These are phyloP conservation scores for Colletotrichum cereale DNA, from an alignment of 2,329 filamentous ascomycete species.

Conservation along the genomic window DNA sequence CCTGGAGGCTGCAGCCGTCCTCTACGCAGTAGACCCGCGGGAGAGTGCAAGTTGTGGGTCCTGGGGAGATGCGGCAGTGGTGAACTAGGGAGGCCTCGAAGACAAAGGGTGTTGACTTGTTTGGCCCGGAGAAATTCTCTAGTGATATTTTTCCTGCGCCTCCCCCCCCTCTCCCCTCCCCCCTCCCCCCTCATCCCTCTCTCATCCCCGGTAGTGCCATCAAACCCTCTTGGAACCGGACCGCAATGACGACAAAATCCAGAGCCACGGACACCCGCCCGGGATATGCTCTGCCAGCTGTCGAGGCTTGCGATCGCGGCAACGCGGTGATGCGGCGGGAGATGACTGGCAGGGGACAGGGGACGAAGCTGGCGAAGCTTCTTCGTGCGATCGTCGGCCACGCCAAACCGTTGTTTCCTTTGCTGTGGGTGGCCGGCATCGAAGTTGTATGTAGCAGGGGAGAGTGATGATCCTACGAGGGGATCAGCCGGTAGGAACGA, in stretches of 20 bases:
- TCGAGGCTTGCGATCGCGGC: slow-evolving; percentile 3
- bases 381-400: background rate
- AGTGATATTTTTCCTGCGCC: slow-evolving; percentile 19
- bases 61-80: background rate
- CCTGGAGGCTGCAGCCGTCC: background rate
- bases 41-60: background rate
- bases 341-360: slow-evolving; percentile 28
- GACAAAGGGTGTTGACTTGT: slow-evolving; percentile 2
- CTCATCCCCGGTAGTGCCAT: slow-evolving; percentile 2
- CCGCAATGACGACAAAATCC: slow-evolving; percentile 30
- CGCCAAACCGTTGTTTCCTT: background rate
- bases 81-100: background rate
- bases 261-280: slow-evolving; percentile 11
- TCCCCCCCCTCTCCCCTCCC: too few species aligned
- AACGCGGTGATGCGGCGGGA: slow-evolving; percentile 10
- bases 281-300: slow-evolving; percentile 1
- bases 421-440: background rate
- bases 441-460: background rate
- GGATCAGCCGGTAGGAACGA: slow-evolving; percentile 1
- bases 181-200: too few species aligned
- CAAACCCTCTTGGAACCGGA: slow-evolving; percentile 17
- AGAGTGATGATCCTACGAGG: background rate
- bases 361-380: slow-evolving; percentile 1
- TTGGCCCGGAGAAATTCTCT: slow-evolving; percentile 10
- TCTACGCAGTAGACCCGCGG: too few species aligned